These are phyloP conservation scores for Umbelopsis vinacea DNA, from an alignment of 192 early-diverging fungal genomes.

Conservation along the genomic window DNA sequence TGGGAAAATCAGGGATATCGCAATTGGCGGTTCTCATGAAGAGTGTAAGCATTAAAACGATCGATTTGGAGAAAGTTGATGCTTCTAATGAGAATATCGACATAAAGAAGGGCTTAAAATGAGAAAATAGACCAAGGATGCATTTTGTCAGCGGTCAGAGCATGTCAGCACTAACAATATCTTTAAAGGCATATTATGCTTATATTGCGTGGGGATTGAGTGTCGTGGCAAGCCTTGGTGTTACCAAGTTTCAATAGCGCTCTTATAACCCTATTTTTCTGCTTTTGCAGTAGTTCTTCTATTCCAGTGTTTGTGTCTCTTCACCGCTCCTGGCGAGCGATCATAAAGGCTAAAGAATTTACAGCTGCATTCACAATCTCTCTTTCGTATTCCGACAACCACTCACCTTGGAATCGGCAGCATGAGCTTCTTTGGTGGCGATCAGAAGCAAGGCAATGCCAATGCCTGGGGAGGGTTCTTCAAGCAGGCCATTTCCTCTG, in stretches of 20 bases:
- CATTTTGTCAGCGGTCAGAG: too few relatives aligned
- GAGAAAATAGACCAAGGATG: too few relatives aligned
- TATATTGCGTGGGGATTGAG: background rate
- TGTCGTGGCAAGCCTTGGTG: background rate
- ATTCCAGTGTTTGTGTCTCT: background rate
- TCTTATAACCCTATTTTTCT: background rate
- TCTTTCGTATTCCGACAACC: constrained; percentile 19
- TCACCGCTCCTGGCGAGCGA: constrained; percentile 6
- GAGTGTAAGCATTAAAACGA: too few relatives aligned
- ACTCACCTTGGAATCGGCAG: constrained; percentile 20
- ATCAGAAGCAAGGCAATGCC: constrained; percentile 21
- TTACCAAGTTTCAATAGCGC: background rate
- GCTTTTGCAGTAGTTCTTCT: background rate
- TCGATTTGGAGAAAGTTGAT: too few relatives aligned
- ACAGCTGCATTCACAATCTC: constrained; percentile 12
- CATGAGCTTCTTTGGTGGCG: constrained; percentile 23
- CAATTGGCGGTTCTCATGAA: too few relatives aligned
- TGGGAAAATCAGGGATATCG: too few relatives aligned
- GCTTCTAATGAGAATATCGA: too few relatives aligned
- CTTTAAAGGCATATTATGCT: too few relatives aligned
- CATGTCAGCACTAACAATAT: too few relatives aligned
- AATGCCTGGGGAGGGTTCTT: constrained; percentile 66
- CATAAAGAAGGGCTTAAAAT: too few relatives aligned
- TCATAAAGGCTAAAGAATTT: background rate
- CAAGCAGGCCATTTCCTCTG: constrained; percentile 73